Base-by-base conservation (phyloP, 2,329 filamentous ascomycete species). In the Thelonectria discophora region DNA sequence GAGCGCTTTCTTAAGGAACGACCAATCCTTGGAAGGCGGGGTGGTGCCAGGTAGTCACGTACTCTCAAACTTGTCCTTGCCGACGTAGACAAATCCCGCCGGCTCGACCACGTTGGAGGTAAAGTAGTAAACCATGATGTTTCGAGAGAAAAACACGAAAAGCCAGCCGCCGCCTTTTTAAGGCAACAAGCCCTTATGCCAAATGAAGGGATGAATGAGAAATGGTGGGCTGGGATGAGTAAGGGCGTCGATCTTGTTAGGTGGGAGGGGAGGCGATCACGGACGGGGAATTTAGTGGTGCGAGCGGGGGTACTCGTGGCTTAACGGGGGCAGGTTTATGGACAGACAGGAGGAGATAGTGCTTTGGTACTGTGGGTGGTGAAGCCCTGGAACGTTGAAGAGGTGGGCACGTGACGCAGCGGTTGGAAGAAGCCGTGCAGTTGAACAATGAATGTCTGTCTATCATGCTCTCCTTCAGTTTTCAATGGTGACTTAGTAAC, bases 11-110 rank as follows among this genome's bases (percentile, higher is more conserved):
- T 46, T 47, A 50, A 55, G 55, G 40, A 43, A 60, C 58, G 58
- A 24, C 50, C n/a, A 20, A 34, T 4, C 8, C 12, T 4, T 5
- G 12, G 32, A 24, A n/a, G 50, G 59, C 56, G 65, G 63, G 71
- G 24, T 4, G 4, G 4, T 4, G 24, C 24, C 4, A 24, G 4
- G 4, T 7, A 4, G 24, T 24, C 24, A 24, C 89, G 74, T 84
- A 97, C 95, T 99, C 83, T 99, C 95, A 71, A 95, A 94, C 81
- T 99, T 99, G 83, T 99, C 95, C 79, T 98, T 99, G 78, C 95
- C 95, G 62, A 97, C 93, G 76, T 99, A 99, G 74, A 99, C 88
- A 75, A 90, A 94, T 43, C 93, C 94, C 32, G 93, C 76, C 2
- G 95, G 94, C 12, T 89, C 84, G 40, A 97, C 92, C 43, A 88